These are phyloP conservation scores for Macadamia tetraphylla DNA, from an alignment of 164 flowering plant species.

Conservation along the genomic window DNA sequence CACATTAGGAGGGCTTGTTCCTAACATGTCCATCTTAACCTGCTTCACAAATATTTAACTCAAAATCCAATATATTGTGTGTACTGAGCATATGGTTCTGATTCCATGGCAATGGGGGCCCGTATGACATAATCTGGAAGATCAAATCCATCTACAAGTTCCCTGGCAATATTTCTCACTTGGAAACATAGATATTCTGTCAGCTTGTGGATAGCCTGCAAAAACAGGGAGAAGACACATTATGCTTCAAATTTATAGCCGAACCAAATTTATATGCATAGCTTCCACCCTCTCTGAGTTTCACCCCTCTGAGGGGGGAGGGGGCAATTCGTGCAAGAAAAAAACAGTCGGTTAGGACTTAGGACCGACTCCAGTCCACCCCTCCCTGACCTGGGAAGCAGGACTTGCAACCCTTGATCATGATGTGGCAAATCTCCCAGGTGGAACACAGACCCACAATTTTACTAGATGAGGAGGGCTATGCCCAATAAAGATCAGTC, in stretches of 20 bases:
- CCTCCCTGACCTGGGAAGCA: no score
- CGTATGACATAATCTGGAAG: constrained; percentile 74
- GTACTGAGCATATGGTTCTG: constrained; percentile 73
- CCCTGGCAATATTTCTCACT: constrained; percentile 66
- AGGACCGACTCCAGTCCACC: no score
- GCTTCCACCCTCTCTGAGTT: background rate
- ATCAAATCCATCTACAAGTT: constrained; percentile 83
- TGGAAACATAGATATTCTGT: constrained; percentile 86
- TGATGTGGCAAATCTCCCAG: no score
- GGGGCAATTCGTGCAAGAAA: no score
- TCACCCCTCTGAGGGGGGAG: no score
- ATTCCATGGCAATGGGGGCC: constrained; percentile 83
- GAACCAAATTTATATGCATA: background rate
- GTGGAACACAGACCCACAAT: no score
- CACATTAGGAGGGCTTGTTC: background rate
- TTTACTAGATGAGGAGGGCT: no score
- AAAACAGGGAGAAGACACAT: background rate
- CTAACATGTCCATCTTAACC: background rate
- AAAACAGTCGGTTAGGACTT: no score
- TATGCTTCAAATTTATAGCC: background rate
- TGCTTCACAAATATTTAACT: background rate
- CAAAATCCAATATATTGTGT: constrained; percentile 72
- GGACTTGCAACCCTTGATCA: no score
- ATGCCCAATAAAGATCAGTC: no score
- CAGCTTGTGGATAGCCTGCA: constrained; percentile 93